A percentile compares a stretch with the other conserved stretches of the same genome.
Conservation (phyloP, 768 basidiomycete species). For the Tulasnella calospora region DNA sequence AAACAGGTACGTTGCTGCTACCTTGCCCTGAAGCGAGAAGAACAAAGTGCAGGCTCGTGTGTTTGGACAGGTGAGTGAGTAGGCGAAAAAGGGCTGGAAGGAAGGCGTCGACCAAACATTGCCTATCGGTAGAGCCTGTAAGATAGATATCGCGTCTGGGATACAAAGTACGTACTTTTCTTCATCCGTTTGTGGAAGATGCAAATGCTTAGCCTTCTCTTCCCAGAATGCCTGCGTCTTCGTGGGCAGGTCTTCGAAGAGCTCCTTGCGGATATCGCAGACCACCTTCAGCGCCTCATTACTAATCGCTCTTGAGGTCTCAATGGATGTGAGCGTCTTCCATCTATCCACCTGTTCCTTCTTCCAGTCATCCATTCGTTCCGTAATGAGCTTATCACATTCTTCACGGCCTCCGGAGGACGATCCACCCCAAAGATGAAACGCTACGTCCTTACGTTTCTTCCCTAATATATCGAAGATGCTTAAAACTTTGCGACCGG, state of each 20-base stretch:
- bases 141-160: background rate
- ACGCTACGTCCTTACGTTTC: background rate
- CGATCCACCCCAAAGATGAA: background rate
- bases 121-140: background rate
- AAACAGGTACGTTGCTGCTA: background rate
- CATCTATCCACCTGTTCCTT: no score
- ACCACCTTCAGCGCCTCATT: background rate
- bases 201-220: background rate
- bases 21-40: background rate
- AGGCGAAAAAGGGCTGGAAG: background rate
- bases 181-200: background rate
- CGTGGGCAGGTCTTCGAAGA: background rate
- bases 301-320: background rate
- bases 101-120: background rate
- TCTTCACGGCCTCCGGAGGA: background rate
- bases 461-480: background rate
- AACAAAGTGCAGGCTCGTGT: background rate
- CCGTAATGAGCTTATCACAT: background rate
- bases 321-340: no score
- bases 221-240: background rate
- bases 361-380: background rate
- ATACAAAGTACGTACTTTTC: background rate
- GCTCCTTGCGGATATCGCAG: background rate
- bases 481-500: background rate
- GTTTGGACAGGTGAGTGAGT: background rate